phyloP scores from a whole-genome alignment of 306 rosid species.

The Lotus japonicus region DNA sequence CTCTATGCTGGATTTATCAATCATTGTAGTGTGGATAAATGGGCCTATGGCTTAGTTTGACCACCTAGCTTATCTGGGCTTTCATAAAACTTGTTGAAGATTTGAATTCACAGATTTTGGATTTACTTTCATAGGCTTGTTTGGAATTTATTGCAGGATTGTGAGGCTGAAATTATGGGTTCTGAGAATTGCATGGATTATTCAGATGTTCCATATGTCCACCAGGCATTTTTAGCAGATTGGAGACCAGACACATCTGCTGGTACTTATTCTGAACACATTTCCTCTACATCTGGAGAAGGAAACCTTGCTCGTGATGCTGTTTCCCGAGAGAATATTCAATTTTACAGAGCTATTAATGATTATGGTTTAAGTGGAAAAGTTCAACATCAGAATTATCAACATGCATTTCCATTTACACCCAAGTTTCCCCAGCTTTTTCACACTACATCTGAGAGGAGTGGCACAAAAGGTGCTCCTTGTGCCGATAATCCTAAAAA shows the following conservation, averaged over 20 bases:
- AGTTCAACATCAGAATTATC: conserved; percentile 33
- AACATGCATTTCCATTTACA: conserved; percentile 26
- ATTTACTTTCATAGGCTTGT: neutral
- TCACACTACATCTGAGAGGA: conserved; percentile 33
- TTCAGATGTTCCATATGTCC: conserved; percentile 57
- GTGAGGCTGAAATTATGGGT: conserved; percentile 46
- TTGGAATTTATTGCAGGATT: conserved; percentile 43
- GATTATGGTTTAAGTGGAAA: conserved; percentile 32
- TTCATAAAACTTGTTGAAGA: conserved; percentile 15
- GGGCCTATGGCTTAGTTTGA: conserved; percentile 3
- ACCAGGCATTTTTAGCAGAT: conserved; percentile 82
- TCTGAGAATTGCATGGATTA: conserved; percentile 43
- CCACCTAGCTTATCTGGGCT: neutral
- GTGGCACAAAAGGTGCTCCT: conserved; percentile 33
- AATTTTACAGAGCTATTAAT: conserved; percentile 21
- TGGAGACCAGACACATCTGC: conserved; percentile 62
- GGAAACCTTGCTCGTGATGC: conserved; percentile 39
- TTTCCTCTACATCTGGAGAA: conserved; percentile 31
- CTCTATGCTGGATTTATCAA: conserved; percentile 15
- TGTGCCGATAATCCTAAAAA: conserved; percentile 27
- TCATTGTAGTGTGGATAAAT: neutral
- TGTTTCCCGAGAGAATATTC: conserved; percentile 28
- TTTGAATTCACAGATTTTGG: conserved; percentile 7
- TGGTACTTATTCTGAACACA: conserved; percentile 28
- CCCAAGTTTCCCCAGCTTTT: conserved; percentile 40